phyloP scores from a whole-genome alignment of 768 basidiomycete species.

The Clitopilus passeckerianus region DNA sequence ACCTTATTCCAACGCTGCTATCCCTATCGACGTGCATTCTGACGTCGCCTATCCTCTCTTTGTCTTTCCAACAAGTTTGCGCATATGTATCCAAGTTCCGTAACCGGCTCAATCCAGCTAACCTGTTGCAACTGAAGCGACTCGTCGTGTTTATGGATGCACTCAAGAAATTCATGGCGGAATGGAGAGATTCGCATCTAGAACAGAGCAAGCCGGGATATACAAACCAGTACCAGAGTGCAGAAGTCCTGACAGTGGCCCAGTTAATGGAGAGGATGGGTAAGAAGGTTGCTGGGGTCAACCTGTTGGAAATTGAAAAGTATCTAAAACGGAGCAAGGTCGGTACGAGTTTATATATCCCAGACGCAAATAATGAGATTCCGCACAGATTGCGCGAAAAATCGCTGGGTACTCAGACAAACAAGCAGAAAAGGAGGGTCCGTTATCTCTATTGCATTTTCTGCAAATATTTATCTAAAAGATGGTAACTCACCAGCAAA shows the following conservation, averaged over 20 bases:
- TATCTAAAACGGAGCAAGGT: conserved; percentile 86
- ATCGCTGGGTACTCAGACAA: conserved; percentile 83
- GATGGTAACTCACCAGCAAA: background rate
- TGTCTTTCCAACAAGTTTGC: conserved; percentile 70
- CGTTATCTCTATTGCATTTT: conserved; percentile 14
- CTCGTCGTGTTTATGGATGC: conserved; percentile 70
- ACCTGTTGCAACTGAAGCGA: conserved; percentile 78
- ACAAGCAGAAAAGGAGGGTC: conserved; percentile 37
- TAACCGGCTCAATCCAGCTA: conserved; percentile 64
- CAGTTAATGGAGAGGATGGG: conserved; percentile 65
- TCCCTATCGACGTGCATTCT: conserved; percentile 76
- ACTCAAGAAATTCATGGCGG: conserved; percentile 50
- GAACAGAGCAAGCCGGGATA: conserved; percentile 7
- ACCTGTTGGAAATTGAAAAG: conserved; percentile 74
- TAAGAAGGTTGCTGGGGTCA: conserved; percentile 65
- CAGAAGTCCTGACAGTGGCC: conserved; percentile 66
- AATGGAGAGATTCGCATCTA: conserved; percentile 41
- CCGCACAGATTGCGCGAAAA: conserved; percentile 59
- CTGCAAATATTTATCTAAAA: background rate
- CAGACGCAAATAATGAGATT: background rate
- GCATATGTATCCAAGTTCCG: conserved; percentile 76
- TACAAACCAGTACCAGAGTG: conserved; percentile 10
- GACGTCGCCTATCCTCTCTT: conserved; percentile 46
- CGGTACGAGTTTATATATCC: conserved; percentile 17
- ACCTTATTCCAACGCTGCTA: conserved; percentile 85